Percentiles rank a stretch among this genome's conserved stretches.
Evolutionary conservation across 2,329 filamentous ascomycete genomes (phyloP).

Genomic region (Neonectria magnoliae): DNA sequence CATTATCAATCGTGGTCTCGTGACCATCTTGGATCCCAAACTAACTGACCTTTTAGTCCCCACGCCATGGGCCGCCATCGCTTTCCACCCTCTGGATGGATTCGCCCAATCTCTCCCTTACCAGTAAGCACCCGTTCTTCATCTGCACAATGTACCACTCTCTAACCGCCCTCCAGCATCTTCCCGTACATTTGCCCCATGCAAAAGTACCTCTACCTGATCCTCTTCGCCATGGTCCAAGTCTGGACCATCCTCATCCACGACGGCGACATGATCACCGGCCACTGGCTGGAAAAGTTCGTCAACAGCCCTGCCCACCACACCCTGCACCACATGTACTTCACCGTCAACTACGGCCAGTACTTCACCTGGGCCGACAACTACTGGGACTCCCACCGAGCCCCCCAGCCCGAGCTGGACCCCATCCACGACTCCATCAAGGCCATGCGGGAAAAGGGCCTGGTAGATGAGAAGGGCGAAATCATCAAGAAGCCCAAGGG

Average conservation of each 20-base stretch:
- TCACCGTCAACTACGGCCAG: constrained; percentile 61
- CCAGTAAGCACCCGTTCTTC: constrained; percentile 47
- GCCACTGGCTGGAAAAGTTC: constrained; percentile 57
- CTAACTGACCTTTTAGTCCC: constrained; percentile 48
- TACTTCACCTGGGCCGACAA: constrained; percentile 60
- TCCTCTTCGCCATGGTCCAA: constrained; percentile 56
- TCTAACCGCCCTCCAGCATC: constrained; percentile 41
- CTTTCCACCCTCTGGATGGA: constrained; percentile 59
- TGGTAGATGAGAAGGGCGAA: constrained; percentile 56
- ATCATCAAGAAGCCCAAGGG: constrained; percentile 47
- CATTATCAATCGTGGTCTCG: neutral
- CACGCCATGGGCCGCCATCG: constrained; percentile 58
- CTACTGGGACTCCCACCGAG: constrained; percentile 56
- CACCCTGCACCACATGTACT: constrained; percentile 61
- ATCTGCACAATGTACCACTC: neutral
- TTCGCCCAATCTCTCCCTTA: constrained; percentile 58
- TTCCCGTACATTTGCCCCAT: constrained; percentile 58
- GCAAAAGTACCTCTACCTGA: constrained; percentile 56
- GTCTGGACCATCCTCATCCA: constrained; percentile 62
- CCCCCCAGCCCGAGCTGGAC: constrained; percentile 55
- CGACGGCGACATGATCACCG: constrained; percentile 60
- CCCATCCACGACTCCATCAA: constrained; percentile 56
- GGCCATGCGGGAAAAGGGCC: constrained; percentile 56
- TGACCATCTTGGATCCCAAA: too few relatives aligned
- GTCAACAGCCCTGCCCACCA: constrained; percentile 61